Base-by-base conservation (phyloP, 495 filamentous ascomycete species). In the Symbiotaphrina buchneri region DNA sequence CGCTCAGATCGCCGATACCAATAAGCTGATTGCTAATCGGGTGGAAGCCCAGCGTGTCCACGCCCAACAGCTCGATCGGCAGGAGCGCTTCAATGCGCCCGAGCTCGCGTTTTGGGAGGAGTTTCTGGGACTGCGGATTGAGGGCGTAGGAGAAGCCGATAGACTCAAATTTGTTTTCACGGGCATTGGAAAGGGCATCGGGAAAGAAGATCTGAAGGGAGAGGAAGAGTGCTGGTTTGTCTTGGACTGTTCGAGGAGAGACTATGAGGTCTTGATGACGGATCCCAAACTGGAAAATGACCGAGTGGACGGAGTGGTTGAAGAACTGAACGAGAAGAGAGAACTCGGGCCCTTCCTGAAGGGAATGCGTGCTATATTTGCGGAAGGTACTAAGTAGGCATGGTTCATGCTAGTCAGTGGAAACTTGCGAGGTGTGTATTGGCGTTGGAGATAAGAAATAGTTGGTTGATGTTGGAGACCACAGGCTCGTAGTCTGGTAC, bases 81-180 rank as follows among this genome's bases (percentile, higher is more conserved):
- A 94, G 51, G 61, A 74, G 21, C 64, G 79, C 25, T 73, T 77
- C 37, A 93, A 95, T 49, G 63, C 74, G 26, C 87, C 87, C 2
- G 87, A 97, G 49, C 59, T 95, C 23, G 74, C 81, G 23, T 95
- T 97, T 49, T 97, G 90, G 90, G 72, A 90, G 44, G 73, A 77
- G 34, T 81, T 81, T 47, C 56, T 97, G 37, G 76, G 85, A 35
- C 42, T 95, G 54, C 59, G 74, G 30, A 85, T 97, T 46, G 84
- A 95, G 47, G 87, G 87, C 3, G 76, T 76, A 0, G 85, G 85
- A 0, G 59, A 63, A 30, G 71, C 75, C 32, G 84, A 94, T 51
- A 60, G 78, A 22, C 56, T 97, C 38, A 90, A 84, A 50, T 91
- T 97, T 55, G 65, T 83, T 3, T 97, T 75, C 46, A 81, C 65